Conservation (phyloP, 139 green algal species). For the Chlorella vulgaris region DNA sequence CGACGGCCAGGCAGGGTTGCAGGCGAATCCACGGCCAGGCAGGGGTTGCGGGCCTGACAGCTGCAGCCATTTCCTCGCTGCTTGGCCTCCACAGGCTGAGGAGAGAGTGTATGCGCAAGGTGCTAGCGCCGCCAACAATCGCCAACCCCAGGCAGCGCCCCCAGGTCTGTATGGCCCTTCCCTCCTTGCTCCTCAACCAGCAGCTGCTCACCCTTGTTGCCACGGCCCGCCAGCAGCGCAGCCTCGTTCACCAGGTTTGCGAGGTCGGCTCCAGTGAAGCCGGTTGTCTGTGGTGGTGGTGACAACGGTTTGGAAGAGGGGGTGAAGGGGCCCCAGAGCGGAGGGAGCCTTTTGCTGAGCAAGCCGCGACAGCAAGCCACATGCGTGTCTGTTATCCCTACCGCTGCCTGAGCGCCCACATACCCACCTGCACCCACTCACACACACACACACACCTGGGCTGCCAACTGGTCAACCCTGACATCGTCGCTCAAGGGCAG, state of each 20-base stretch:
- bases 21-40: too few species aligned
- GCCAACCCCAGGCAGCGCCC: too few species aligned
- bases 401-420: background rate
- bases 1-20: too few species aligned
- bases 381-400: too few species aligned
- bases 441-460: slow-evolving; percentile 5
- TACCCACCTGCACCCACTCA: background rate
- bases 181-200: too few species aligned
- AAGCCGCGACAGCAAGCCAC: background rate
- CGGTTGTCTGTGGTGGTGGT: slow-evolving; percentile 50
- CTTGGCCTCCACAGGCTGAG: too few species aligned
- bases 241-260: slow-evolving; percentile 90
- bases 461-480: slow-evolving; percentile 32
- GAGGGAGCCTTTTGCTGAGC: background rate
- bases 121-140: too few species aligned
- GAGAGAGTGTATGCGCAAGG: too few species aligned
- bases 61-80: too few species aligned
- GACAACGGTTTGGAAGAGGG: background rate
- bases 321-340: background rate
- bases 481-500: slow-evolving; percentile 79
- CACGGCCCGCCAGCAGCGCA: slow-evolving; percentile 72
- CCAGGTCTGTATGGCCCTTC: too few species aligned
- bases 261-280: slow-evolving; percentile 93
- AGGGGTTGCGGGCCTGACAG: too few species aligned
- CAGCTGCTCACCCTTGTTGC: slow-evolving; percentile 95